phyloP scores from a whole-genome alignment of 2,329 filamentous ascomycete genomes.

The Aspergillus quadrilineatus region DNA sequence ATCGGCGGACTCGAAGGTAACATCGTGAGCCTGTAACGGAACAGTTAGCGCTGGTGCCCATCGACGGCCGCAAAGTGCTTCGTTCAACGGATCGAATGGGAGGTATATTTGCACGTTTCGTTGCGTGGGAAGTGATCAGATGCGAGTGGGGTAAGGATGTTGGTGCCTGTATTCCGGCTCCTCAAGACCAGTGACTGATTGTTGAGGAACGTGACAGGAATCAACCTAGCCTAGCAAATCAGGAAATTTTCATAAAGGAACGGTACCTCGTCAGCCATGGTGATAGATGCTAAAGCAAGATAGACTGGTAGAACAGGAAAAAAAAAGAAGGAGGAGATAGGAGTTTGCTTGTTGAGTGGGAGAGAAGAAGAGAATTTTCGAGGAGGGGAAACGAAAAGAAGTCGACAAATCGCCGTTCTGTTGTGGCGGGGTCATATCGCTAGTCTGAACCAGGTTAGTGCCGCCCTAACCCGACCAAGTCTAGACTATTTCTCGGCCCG shows the following conservation, averaged over 20 bases:
- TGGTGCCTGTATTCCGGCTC: slow-evolving; percentile 29
- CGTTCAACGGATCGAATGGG: background rate
- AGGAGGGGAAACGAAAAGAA: slow-evolving; percentile 27
- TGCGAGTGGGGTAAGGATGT: slow-evolving; percentile 12
- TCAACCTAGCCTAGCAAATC: slow-evolving; percentile 12
- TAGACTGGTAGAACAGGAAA: slow-evolving; percentile 20
- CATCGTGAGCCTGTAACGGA: slow-evolving; percentile 57
- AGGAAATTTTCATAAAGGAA: slow-evolving; percentile 20
- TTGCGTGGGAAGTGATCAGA: slow-evolving; percentile 16
- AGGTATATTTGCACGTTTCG: slow-evolving; percentile 3
- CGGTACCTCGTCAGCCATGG: slow-evolving; percentile 68
- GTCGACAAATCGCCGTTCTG: slow-evolving; percentile 29
- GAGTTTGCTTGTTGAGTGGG: slow-evolving; percentile 12
- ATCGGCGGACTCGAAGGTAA: slow-evolving; percentile 89
- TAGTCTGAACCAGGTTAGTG: slow-evolving; percentile 30
- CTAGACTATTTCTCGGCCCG: background rate
- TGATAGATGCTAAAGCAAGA: slow-evolving; percentile 43
- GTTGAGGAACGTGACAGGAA: slow-evolving; percentile 15
- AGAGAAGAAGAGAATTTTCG: slow-evolving; percentile 21
- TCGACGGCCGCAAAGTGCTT: background rate
- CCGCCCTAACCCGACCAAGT: background rate
- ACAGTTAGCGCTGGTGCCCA: slow-evolving; percentile 13
- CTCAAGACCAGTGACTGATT: slow-evolving; percentile 23
- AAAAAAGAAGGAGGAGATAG: slow-evolving; percentile 22
- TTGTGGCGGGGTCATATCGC: slow-evolving; percentile 35